These are phyloP conservation scores for Kodamaea neixiangensis DNA, from an alignment of 805 yeast species.

Conservation along the genomic window DNA sequence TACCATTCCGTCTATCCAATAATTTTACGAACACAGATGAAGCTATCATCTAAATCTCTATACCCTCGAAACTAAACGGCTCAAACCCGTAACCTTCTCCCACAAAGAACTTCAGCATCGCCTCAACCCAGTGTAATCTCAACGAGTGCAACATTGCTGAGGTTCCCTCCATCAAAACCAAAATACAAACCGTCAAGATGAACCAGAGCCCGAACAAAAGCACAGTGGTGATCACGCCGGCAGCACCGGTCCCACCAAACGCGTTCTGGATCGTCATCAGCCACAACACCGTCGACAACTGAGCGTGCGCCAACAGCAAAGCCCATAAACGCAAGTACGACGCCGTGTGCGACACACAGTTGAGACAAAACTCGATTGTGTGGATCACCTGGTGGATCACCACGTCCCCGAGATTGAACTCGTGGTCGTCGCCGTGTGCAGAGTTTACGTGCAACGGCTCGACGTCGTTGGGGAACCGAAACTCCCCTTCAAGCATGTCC, in stretches of 20 bases:
- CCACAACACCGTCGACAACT: slow-evolving; percentile 94
- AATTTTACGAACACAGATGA: too few relatives aligned
- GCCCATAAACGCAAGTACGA: slow-evolving; percentile 98
- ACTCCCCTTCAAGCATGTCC: slow-evolving; percentile 41
- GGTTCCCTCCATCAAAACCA: slow-evolving; percentile 98
- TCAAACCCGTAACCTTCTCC: slow-evolving; percentile 93
- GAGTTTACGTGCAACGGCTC: slow-evolving; percentile 36
- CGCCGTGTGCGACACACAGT: slow-evolving; percentile 98
- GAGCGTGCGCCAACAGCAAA: slow-evolving; percentile 93
- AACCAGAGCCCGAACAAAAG: slow-evolving; percentile 94
- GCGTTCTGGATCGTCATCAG: slow-evolving; percentile 87
- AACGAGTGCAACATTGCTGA: slow-evolving; percentile 99
- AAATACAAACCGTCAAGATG: slow-evolving; percentile 81
- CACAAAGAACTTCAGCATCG: slow-evolving; percentile 96
- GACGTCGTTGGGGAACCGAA: slow-evolving; percentile 37
- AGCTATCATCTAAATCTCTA: slow-evolving; percentile 3
- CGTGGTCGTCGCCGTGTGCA: slow-evolving; percentile 52
- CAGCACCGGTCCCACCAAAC: slow-evolving; percentile 61
- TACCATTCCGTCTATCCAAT: too few relatives aligned
- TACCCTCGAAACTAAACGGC: slow-evolving; percentile 70
- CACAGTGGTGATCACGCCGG: slow-evolving; percentile 75
- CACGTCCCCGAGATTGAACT: slow-evolving; percentile 83
- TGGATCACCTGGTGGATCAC: slow-evolving; percentile 97
- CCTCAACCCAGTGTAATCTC: slow-evolving; percentile 98
- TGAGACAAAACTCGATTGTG: slow-evolving; percentile 95